A percentile compares a stretch with the other conserved stretches of the same genome.
These are phyloP conservation scores for Thalassiosira hispida DNA, from an alignment of 352 stramenopile species.

Conservation along the genomic window DNA sequence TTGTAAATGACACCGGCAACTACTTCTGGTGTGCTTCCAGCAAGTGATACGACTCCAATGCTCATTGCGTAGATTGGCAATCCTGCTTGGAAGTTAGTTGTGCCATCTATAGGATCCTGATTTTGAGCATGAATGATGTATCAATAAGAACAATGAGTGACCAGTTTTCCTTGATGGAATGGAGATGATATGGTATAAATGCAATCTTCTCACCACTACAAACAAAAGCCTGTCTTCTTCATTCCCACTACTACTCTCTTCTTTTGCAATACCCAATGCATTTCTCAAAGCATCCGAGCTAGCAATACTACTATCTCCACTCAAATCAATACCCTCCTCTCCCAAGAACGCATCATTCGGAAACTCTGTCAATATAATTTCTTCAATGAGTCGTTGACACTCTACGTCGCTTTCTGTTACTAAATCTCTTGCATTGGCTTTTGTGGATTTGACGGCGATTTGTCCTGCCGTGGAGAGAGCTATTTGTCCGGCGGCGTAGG, in stretches of 20 bases:
- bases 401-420: conserved; percentile 91
- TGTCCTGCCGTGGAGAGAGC: conserved; percentile 33
- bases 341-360: conserved; percentile 87
- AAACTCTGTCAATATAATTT: conserved; percentile 79
- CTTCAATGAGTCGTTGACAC: conserved; percentile 89
- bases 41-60: conserved; percentile 49
- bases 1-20: conserved; percentile 94
- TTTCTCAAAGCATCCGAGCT: conserved; percentile 43
- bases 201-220: conserved; percentile 35
- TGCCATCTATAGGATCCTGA: conserved; percentile 93
- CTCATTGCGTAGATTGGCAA: conserved; percentile 54
- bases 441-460: conserved; percentile 80
- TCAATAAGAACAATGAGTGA: conserved; percentile 86
- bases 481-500: conserved; percentile 39
- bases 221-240: conserved; percentile 36
- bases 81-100: conserved; percentile 90
- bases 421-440: conserved; percentile 91
- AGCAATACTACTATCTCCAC: conserved; percentile 81
- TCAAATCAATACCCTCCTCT: conserved; percentile 87
- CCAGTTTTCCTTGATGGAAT: neutral
- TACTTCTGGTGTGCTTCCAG: conserved; percentile 75
- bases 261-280: conserved; percentile 21
- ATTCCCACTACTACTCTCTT: conserved; percentile 1
- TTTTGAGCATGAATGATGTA: neutral
- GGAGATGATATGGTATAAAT: conserved; percentile 6